A percentile compares a stretch with the other conserved stretches of the same genome.
Evolutionary conservation across 257 asterid genomes (phyloP).

Genomic region (Verbena officinalis): DNA sequence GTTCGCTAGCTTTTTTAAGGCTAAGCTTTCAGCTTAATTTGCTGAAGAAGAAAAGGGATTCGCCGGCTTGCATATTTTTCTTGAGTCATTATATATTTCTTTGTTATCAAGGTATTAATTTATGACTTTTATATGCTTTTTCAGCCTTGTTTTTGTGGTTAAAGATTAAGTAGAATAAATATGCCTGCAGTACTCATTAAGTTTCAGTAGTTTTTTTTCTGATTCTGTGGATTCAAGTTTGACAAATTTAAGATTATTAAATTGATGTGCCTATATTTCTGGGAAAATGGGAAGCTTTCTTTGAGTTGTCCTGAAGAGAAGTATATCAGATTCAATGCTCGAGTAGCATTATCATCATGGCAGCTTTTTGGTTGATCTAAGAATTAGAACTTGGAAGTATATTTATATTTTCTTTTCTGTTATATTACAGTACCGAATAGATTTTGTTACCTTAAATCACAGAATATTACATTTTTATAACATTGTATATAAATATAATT

Average conservation of each 20-base stretch:
- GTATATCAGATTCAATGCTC: conserved; percentile 23
- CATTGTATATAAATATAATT: neutral
- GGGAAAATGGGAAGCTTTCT: conserved; percentile 31
- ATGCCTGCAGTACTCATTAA: conserved; percentile 19
- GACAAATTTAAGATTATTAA: conserved; percentile 27
- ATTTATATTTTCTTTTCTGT: too few relatives aligned
- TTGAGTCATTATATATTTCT: conserved; percentile 21
- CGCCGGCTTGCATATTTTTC: conserved; percentile 23
- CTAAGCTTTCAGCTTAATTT: conserved; percentile 43
- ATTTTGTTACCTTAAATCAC: neutral
- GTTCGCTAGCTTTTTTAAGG: conserved; percentile 36
- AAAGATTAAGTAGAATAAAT: neutral
- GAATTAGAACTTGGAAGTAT: neutral
- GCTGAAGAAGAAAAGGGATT: conserved; percentile 67
- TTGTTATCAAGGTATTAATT: conserved; percentile 35
- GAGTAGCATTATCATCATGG: conserved; percentile 13
- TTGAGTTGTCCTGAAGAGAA: conserved; percentile 45
- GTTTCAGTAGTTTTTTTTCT: neutral
- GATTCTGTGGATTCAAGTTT: conserved; percentile 28
- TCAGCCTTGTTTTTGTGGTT: conserved; percentile 16
- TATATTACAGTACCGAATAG: too few relatives aligned
- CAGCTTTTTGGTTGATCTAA: neutral
- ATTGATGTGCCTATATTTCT: conserved; percentile 1
- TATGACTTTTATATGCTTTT: neutral
- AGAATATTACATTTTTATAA: neutral